Conservation (phyloP, 2,329 filamentous ascomycete species). For the Fusarium longipes region DNA sequence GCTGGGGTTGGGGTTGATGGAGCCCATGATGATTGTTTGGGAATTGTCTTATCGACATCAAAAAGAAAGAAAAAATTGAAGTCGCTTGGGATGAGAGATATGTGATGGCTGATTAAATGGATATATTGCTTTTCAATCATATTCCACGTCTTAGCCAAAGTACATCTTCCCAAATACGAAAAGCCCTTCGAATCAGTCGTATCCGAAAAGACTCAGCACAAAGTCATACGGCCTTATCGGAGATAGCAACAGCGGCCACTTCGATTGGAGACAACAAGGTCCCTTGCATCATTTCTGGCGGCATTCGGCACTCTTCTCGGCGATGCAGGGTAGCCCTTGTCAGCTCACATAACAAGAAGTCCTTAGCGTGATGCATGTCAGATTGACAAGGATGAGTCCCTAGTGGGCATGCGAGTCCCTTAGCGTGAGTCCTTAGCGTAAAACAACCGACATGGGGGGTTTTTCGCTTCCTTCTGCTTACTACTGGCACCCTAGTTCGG, state of each 20-base stretch:
- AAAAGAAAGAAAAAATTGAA: neutral
- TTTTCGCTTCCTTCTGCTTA: slow-evolving; percentile 12
- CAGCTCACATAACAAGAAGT: neutral
- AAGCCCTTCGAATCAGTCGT: neutral
- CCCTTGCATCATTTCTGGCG: neutral
- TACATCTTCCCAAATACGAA: neutral
- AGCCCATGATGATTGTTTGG: slow-evolving; percentile 2
- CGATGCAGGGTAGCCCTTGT: neutral
- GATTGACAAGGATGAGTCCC: slow-evolving; percentile 9
- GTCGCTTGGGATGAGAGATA: neutral
- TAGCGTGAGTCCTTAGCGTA: slow-evolving; percentile 8
- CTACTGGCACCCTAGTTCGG: neutral
- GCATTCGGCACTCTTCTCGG: neutral
- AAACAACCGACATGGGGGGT: neutral
- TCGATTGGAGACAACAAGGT: neutral
- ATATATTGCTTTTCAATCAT: neutral
- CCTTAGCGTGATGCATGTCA: slow-evolving; percentile 9
- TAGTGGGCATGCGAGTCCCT: slow-evolving; percentile 8
- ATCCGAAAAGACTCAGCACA: neutral
- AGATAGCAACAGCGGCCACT: neutral
- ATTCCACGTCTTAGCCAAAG: neutral
- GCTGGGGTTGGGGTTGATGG: neutral
- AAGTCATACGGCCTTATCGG: neutral
- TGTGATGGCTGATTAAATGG: neutral
- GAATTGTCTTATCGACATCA: neutral